A percentile compares a stretch with the other conserved stretches of the same genome.
Conservation (phyloP, 2,329 filamentous ascomycete genomes). For the Colletotrichum orchidophilum region DNA sequence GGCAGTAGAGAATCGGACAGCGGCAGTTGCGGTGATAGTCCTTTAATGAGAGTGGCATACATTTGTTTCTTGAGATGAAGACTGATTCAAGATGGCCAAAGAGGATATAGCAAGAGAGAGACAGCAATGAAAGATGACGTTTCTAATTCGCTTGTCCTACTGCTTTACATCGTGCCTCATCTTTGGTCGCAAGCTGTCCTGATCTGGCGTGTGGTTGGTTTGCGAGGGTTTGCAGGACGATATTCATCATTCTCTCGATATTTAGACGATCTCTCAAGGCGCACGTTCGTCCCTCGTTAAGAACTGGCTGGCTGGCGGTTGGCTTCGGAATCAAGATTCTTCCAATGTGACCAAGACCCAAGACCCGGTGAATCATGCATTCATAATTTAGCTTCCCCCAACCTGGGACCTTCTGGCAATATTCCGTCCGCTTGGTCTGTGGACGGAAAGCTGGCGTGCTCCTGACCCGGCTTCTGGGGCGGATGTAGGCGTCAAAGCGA, state of each 20-base stretch:
- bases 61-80: conserved; percentile 28
- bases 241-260: neutral
- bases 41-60: conserved; percentile 31
- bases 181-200: neutral
- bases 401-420: neutral
- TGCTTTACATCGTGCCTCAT: neutral
- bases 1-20: conserved; percentile 19
- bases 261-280: neutral
- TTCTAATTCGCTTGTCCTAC: neutral
- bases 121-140: conserved; percentile 23
- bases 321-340: neutral
- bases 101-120: conserved; percentile 16
- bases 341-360: neutral
- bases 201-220: neutral
- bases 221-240: neutral
- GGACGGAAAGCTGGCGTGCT: neutral
- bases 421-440: neutral
- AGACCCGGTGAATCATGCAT: neutral
- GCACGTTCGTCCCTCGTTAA: neutral
- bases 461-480: neutral
- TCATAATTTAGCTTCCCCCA: neutral
- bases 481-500: neutral
- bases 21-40: conserved; percentile 25
- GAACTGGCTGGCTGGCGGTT: neutral
- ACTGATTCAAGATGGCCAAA: conserved; percentile 16